Base-by-base conservation (phyloP, 345 rosid species). In the Linum tenue region DNA sequence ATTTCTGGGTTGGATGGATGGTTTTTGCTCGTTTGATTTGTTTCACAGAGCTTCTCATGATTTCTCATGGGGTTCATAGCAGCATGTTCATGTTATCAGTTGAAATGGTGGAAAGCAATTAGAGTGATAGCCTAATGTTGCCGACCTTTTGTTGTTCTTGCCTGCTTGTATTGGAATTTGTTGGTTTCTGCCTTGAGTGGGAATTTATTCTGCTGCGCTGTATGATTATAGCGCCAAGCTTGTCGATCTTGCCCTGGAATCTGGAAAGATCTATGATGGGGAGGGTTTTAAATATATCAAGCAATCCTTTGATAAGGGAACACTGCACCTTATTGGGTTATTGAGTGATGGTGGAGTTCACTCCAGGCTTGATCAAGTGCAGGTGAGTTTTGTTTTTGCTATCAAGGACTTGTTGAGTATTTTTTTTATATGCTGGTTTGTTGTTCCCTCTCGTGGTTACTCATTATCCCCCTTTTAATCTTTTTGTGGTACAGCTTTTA, bases 291-390 rank as follows among this genome's bases (percentile, higher is more conserved):
- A 80, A 66, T 86, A 86, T 71, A 79, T 90, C 6, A 77, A 84
- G 53, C 82, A 85, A 56, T 75, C 74, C 55, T 88, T 92, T 44
- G 84, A 71, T 5, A 73, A 67, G 5, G 82, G 83, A 48, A 88
- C 97, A 37, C 67, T 94, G 77, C 97, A 94, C 72, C 84, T 94
- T 6, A 89, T 94, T 69, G 99, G 99, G 22, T 68, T 94, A 39
- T 70, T 94, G 67, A 94, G 99, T 77, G 99, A 94, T 61, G 99
- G 99, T 67, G 97, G 97, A 64, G 97, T 94, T 39, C 99, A 94
- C 78, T 94, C 99, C 35, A 83, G 99, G 50, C 86, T 94, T 16
- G 97, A 94, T 78, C 99, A 94, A 64, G 57, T 94, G 66, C 96
- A 83, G 85, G 98, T 85, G 62, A 62, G 64, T n/a, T 36, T 44